Evolutionary conservation across 176 grass and related monocot genomes (phyloP).

Genomic region (Aegilops umbellulata): DNA sequence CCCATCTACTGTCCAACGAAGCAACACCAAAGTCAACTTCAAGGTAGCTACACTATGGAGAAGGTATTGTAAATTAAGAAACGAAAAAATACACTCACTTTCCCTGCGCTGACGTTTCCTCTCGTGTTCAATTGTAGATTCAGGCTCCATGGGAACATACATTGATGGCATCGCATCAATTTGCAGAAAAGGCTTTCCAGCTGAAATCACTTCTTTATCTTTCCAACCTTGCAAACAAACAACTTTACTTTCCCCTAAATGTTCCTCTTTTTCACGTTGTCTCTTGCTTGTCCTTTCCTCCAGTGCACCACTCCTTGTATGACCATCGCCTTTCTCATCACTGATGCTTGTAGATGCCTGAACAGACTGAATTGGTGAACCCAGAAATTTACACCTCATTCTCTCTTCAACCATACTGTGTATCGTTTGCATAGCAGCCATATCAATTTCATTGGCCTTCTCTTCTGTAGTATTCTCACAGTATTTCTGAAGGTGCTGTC

Average conservation of each 20-base stretch:
- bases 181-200: not conserved
- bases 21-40: not conserved
- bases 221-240: conserved; percentile 36
- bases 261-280: conserved; percentile 67
- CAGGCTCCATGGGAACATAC: not conserved
- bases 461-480: not conserved
- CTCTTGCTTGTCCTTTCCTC: conserved; percentile 31
- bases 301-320: conserved; percentile 31
- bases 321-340: conserved; percentile 56
- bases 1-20: conserved; percentile 39
- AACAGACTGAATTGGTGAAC: conserved; percentile 44
- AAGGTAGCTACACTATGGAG: not conserved
- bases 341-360: conserved; percentile 31
- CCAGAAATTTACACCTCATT: conserved; percentile 56
- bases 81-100: conserved; percentile 33
- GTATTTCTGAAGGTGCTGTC: not conserved
- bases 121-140: conserved; percentile 37
- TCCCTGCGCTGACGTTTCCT: conserved; percentile 40
- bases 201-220: conserved; percentile 40
- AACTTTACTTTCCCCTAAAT: conserved; percentile 64
- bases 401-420: conserved; percentile 74
- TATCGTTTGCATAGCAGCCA: conserved; percentile 53
- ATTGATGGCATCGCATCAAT: not conserved
- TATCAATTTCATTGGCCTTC: conserved; percentile 28
- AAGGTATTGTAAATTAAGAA: not conserved